Percentiles rank a stretch among this genome's conserved stretches.
phyloP scores from a whole-genome alignment of 164 flowering plant genomes.

The Brasenia schreberi region DNA sequence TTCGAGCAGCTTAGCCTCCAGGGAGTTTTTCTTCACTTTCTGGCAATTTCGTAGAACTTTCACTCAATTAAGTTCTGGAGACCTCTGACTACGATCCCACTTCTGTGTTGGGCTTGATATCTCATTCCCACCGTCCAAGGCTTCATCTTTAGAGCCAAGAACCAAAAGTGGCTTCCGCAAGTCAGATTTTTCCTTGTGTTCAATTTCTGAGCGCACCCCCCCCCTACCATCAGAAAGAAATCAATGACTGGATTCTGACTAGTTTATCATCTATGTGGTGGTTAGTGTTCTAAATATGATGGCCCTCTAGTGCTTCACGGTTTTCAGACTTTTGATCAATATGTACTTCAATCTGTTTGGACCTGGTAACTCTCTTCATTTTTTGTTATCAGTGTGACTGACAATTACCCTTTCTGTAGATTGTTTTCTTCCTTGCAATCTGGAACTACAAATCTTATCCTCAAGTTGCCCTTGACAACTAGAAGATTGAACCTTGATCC shows the following conservation, averaged over 20 bases:
- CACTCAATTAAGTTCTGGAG: conserved; percentile 29
- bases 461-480: conserved; percentile 22
- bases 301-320: conserved; percentile 13
- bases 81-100: conserved; percentile 30
- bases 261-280: conserved; percentile 17
- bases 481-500: conserved; percentile 13
- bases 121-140: conserved; percentile 1
- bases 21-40: conserved; percentile 35
- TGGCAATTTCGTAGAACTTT: conserved; percentile 25
- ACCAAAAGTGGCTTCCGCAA: conserved; percentile 17
- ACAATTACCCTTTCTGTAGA: conserved; percentile 7
- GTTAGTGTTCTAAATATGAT: neutral
- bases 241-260: conserved; percentile 20
- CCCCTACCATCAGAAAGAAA: conserved; percentile 30
- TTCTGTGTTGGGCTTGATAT: conserved; percentile 37
- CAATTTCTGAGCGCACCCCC: conserved; percentile 18
- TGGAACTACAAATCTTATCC: conserved; percentile 18
- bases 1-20: conserved; percentile 69
- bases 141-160: neutral
- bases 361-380: conserved; percentile 7
- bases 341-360: conserved; percentile 8
- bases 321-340: conserved; percentile 9
- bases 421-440: conserved; percentile 12
- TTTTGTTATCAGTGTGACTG: conserved; percentile 1
- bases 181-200: conserved; percentile 20